phyloP scores from a whole-genome alignment of 768 basidiomycete genomes.

The Russula foetens region DNA sequence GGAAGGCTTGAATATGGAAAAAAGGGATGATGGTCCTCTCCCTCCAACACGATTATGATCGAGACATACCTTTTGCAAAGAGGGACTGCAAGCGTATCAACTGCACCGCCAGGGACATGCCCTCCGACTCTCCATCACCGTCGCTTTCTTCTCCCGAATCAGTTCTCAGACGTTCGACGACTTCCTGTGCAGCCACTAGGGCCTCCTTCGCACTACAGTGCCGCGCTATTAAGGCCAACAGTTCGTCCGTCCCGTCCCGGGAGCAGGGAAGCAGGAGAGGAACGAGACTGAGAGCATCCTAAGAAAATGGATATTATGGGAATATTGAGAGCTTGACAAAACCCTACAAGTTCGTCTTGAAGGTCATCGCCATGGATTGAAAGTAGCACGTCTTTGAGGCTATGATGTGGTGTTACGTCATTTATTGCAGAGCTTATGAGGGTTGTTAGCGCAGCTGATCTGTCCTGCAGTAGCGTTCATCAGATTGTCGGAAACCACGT shows the following conservation, averaged over 20 bases:
- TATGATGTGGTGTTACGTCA: slow-evolving; percentile 12
- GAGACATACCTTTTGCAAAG: slow-evolving; percentile 19
- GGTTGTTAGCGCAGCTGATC: slow-evolving; percentile 14
- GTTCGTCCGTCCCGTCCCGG: slow-evolving; percentile 25
- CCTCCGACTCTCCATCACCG: background rate
- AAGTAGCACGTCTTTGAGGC: slow-evolving; percentile 8
- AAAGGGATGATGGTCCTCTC: background rate
- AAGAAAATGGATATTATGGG: background rate
- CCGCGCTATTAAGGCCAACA: slow-evolving; percentile 29
- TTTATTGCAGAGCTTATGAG: slow-evolving; percentile 18
- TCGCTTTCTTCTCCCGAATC: slow-evolving; percentile 18
- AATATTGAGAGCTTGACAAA: background rate
- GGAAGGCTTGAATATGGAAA: slow-evolving; percentile 20
- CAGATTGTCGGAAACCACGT: background rate
- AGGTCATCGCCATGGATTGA: slow-evolving; percentile 15
- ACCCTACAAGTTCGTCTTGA: slow-evolving; percentile 18
- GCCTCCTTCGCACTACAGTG: slow-evolving; percentile 35
- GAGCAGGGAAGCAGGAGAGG: slow-evolving; percentile 29
- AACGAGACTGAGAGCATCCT: slow-evolving; percentile 37
- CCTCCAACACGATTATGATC: background rate
- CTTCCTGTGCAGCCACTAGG: slow-evolving; percentile 35
- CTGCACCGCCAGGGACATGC: slow-evolving; percentile 14
- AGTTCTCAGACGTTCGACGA: slow-evolving; percentile 27
- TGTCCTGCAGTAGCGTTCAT: slow-evolving; percentile 16
- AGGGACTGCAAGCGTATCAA: slow-evolving; percentile 22